A percentile compares a stretch with the other conserved stretches of the same genome.
Conservation (phyloP, 1,284 basidiomycete species). For the Tilletia caries region DNA sequence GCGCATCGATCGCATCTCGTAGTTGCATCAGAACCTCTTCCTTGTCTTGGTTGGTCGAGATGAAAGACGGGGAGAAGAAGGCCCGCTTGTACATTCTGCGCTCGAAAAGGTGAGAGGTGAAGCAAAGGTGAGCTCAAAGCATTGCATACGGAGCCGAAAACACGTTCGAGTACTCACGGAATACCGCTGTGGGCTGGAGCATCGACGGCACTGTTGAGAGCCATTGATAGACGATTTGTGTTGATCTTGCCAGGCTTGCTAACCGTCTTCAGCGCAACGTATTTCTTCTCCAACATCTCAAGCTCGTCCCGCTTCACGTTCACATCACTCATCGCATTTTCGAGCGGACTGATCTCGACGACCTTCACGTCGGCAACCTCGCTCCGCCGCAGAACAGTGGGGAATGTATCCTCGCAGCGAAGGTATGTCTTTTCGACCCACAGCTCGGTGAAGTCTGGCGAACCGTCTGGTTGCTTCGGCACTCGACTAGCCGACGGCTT, state of each 20-base stretch:
- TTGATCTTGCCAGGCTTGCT: conserved; percentile 58
- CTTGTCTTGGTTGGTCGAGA: conserved; percentile 68
- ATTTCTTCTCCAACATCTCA: conserved; percentile 67
- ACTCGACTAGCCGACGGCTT: conserved; percentile 11
- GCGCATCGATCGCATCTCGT: conserved; percentile 65
- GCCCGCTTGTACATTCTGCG: conserved; percentile 49
- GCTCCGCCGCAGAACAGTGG: conserved; percentile 83
- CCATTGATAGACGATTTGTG: conserved; percentile 81
- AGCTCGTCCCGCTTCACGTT: conserved; percentile 74
- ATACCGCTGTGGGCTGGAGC: conserved; percentile 74
- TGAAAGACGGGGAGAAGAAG: conserved; percentile 73
- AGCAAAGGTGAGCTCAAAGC: not conserved
- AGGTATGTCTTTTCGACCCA: conserved; percentile 74
- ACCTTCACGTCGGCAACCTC: conserved; percentile 75
- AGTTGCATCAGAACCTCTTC: conserved; percentile 69
- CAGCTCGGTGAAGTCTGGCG: conserved; percentile 22
- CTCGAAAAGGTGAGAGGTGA: not conserved
- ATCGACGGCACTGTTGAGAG: conserved; percentile 81
- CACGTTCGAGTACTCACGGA: conserved; percentile 47
- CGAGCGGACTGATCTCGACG: conserved; percentile 79
- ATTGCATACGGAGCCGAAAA: not conserved
- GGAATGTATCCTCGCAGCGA: conserved; percentile 74
- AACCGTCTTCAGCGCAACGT: conserved; percentile 72
- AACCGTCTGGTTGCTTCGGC: not conserved
- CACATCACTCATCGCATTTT: conserved; percentile 77